Evolutionary conservation across 164 flowering plant species (phyloP).

Genomic region (Pachysandra terminalis): DNA sequence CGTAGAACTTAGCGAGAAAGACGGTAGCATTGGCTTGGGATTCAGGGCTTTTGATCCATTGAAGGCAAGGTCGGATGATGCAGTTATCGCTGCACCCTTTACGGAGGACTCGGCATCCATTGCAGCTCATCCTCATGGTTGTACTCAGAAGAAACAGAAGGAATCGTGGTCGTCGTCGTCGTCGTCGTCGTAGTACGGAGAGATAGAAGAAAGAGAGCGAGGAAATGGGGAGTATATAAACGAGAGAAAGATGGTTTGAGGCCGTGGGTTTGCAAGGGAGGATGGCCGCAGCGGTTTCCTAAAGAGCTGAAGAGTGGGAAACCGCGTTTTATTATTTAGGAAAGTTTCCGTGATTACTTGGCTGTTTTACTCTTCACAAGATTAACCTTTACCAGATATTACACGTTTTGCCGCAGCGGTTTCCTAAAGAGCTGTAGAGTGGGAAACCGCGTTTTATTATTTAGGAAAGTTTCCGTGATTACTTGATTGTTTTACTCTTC

Average conservation of each 20-base stretch:
- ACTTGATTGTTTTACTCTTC: too few species aligned
- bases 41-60: conserved; percentile 81
- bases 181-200: too few species aligned
- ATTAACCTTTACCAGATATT: background rate
- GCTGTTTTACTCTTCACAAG: too few species aligned
- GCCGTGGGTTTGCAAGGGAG: conserved; percentile 23
- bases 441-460: background rate
- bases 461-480: background rate
- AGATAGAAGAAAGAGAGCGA: too few species aligned
- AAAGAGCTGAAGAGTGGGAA: conserved; percentile 22
- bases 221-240: conserved; percentile 20
- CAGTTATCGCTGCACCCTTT: conserved; percentile 90
- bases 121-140: conserved; percentile 88
- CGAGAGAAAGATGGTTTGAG: background rate
- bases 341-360: background rate
- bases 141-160: too few species aligned
- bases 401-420: conserved; percentile 10
- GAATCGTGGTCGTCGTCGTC: too few species aligned
- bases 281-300: conserved; percentile 44
- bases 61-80: conserved; percentile 78
- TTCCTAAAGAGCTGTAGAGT: conserved; percentile 32
- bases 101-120: conserved; percentile 87
- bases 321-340: background rate
- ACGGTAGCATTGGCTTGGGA: conserved; percentile 96
- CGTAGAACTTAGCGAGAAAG: conserved; percentile 95